Evolutionary conservation across 306 rosid genomes (phyloP), one percentile per base, ranked within the genome.

Genomic region (Cicer judaicum): DNA sequence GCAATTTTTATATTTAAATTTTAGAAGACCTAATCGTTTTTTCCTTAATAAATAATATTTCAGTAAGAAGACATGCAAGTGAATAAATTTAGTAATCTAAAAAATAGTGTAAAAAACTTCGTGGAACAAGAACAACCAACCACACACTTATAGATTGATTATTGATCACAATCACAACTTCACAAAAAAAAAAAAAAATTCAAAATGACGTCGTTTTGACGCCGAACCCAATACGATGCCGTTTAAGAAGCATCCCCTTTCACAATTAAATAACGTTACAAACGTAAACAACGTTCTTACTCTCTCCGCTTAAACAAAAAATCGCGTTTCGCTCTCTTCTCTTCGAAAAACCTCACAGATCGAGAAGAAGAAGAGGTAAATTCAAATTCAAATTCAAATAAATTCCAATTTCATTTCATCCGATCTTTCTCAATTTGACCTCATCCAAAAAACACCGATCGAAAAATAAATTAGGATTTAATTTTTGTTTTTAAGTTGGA

Each of bases 301-400:
- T 71, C 78, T 64, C 15, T n/a, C 59, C 14, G 42, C 43, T 41
- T 16, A 2, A 54, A 65, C 42, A 36, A 44, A 77, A 36, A 44
- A 77, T 73, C 57, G 64, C 64, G 70, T 19, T 40, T 74, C 79
- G 75, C 76, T 80, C 76, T 80, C 79, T 79, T 73, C 79, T 79
- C 78, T 42, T 48, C 59, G 13, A 41, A 74, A 73, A 66, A 12
- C 61, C 46, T 73, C 39, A 29, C 11, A 18, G 11, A 55, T 38
- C 70, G 66, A 74, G 81, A 77, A 77, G 75, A 59, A 78, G 79
- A 67, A 67, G 62, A 7, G 66, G 66, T 54, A 36, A 56, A 24
- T 68, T 12, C 10, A 19, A 16, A 19, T 46, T 14, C 48, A 10
- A 10, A 16, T 72, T 29, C 55, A 18, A 55, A 46, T 53, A 5